phyloP scores from a whole-genome alignment of 345 rosid genomes.

The Leavenworthia alabamica region DNA sequence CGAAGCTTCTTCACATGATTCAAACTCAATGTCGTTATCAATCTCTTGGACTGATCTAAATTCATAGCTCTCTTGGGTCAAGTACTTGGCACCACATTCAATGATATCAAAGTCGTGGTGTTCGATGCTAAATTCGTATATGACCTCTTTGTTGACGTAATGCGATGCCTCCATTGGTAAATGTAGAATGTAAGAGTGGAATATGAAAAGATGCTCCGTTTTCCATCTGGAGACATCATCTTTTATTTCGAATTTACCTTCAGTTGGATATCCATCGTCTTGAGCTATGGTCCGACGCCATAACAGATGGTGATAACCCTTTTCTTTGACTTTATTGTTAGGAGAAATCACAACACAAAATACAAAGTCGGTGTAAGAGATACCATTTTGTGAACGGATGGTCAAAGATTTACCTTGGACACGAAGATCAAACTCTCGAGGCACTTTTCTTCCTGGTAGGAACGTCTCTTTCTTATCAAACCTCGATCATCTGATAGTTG shows the following conservation, averaged over 20 bases:
- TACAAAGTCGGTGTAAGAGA: background rate
- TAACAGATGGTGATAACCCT: background rate
- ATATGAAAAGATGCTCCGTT: background rate
- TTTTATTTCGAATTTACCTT: no score
- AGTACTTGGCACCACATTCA: conserved; percentile 7
- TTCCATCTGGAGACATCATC: no score
- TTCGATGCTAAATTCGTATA: background rate
- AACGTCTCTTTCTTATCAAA: background rate
- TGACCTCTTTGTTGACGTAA: background rate
- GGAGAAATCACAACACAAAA: background rate
- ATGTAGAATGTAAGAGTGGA: background rate
- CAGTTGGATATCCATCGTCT: background rate
- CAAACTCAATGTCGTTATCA: background rate
- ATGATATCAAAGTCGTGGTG: background rate
- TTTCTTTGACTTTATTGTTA: background rate
- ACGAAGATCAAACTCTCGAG: background rate
- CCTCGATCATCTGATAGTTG: no score
- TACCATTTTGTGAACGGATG: background rate
- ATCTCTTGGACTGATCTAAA: background rate
- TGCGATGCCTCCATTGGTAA: background rate
- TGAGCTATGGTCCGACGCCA: background rate
- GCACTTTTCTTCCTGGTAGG: background rate
- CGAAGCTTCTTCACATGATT: background rate
- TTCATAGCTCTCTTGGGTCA: background rate
- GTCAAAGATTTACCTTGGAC: background rate